Base-by-base conservation (phyloP, 2,329 filamentous ascomycete genomes). In the Trichoderma polysporum region DNA sequence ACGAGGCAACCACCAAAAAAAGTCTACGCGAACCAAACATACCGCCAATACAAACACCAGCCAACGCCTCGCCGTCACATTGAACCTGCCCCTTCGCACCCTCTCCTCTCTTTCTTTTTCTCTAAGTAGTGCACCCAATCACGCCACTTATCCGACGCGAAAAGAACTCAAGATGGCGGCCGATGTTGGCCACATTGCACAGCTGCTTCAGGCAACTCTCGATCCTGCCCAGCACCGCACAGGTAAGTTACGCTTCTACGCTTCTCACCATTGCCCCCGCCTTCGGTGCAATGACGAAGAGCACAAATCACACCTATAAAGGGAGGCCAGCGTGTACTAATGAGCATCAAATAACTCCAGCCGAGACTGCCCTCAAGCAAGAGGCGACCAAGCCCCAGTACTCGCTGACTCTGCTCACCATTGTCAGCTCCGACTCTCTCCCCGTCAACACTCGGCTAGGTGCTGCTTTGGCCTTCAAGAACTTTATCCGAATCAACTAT, bases 381-480 rank as follows among this genome's bases (percentile, higher is more conserved):
- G 90, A 95, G 81, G 90, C 97, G 79, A 83, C 84, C 75, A 94
- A 93, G 78, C 91, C 93, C 9, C 90, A 91, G 75, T 99, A 97
- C 83, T 96, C 94, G 17, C 85, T 98, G 60, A 85, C 86, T 65
- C 88, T 99, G 64, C 90, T 99, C 61, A 93, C 94, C 74, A 96
- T 98, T 76, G 93, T 97, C 74, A 92, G 91, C 70, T 88, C 90
- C 71, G 87, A 89, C 66, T 82, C 86, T 49, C 87, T 91, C 70
- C 89, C 92, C 47, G 81, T 85, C 71, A 94, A 92, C 74, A 95
- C 92, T 69, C 90, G 95, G 69, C 88, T 99, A 49, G 88, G 94
- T 7, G 92, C 91, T 74, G 92, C 95, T 31, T 85, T 99, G 68
- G 95, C 92, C 82, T 99, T 99, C 87, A 99, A 99, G 82, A 99